A percentile compares a stretch with the other conserved stretches of the same genome.
Evolutionary conservation across 805 yeast species (phyloP).

Genomic region (Blastobotrys chiropterorum): DNA sequence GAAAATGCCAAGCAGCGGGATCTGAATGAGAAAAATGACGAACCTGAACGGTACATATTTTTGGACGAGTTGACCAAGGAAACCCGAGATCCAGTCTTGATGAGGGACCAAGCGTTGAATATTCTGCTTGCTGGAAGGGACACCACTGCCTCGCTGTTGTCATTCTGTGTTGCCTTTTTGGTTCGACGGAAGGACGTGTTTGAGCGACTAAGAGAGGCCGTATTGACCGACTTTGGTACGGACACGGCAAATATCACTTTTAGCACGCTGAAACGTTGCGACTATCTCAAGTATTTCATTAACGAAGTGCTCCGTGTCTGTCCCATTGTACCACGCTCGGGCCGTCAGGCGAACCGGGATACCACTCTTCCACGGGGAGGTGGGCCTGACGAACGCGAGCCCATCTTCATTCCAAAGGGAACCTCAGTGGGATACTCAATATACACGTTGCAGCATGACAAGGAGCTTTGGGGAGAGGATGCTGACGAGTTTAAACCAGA

Average conservation of each 20-base stretch:
- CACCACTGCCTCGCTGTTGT: slow-evolving; percentile 46
- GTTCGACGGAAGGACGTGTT: slow-evolving; percentile 34
- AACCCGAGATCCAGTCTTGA: slow-evolving; percentile 41
- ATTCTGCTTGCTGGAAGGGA: slow-evolving; percentile 50
- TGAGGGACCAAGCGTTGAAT: slow-evolving; percentile 46
- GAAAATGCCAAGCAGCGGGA: slow-evolving; percentile 9
- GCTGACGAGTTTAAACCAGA: slow-evolving; percentile 42
- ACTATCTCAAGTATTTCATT: slow-evolving; percentile 41
- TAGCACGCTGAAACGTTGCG: slow-evolving; percentile 44
- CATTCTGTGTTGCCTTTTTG: slow-evolving; percentile 41
- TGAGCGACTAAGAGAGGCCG: slow-evolving; percentile 33
- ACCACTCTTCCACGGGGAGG: slow-evolving; percentile 49
- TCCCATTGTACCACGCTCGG: slow-evolving; percentile 48
- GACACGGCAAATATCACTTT: slow-evolving; percentile 32
- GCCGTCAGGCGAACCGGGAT: slow-evolving; percentile 40
- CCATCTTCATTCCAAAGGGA: slow-evolving; percentile 41
- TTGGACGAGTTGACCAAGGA: slow-evolving; percentile 43
- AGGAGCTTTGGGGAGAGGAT: slow-evolving; percentile 39
- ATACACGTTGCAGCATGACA: slow-evolving; percentile 39
- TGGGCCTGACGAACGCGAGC: slow-evolving; percentile 36
- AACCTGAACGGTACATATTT: slow-evolving; percentile 39
- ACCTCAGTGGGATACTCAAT: slow-evolving; percentile 35
- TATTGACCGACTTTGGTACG: slow-evolving; percentile 32
- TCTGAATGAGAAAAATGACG: slow-evolving; percentile 7
- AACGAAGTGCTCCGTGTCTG: slow-evolving; percentile 45